These are phyloP conservation scores for Agaricus blazei DNA, from an alignment of 768 basidiomycete species.

Conservation along the genomic window DNA sequence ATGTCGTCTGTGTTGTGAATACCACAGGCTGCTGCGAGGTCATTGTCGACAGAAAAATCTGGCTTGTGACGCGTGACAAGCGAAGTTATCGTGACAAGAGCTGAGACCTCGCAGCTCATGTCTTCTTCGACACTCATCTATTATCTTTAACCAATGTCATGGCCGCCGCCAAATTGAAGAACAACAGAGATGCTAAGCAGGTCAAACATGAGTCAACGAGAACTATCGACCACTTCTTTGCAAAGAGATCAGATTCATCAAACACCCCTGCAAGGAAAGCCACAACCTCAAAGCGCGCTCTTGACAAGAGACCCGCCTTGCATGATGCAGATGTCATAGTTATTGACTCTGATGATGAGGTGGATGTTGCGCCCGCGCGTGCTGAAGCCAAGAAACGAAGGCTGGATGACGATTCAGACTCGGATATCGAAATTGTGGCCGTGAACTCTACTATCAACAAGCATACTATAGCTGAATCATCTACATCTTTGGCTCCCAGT, in stretches of 20 bases:
- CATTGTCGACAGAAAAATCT: too few species aligned
- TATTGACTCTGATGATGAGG: conserved; percentile 61
- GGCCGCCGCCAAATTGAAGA: neutral
- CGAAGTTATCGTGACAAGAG: too few species aligned
- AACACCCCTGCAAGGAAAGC: neutral
- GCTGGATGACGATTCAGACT: conserved; percentile 11
- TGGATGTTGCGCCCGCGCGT: conserved; percentile 28
- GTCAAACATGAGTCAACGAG: neutral
- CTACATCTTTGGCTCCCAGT: neutral
- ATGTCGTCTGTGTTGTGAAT: conserved; percentile 68
- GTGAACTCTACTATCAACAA: neutral
- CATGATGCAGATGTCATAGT: conserved; percentile 43
- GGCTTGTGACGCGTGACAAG: too few species aligned
- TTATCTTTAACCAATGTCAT: neutral
- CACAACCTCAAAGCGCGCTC: neutral
- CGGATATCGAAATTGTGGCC: conserved; percentile 10
- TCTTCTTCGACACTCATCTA: neutral
- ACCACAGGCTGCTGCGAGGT: conserved; percentile 50
- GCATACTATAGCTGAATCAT: neutral
- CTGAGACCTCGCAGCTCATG: neutral
- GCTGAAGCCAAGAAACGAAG: conserved; percentile 17
- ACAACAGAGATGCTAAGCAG: neutral
- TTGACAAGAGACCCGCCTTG: neutral
- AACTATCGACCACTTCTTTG: conserved; percentile 8
- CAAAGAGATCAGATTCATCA: neutral